Conservation (phyloP, 495 filamentous ascomycete genomes). For the Penicillium daleae region DNA sequence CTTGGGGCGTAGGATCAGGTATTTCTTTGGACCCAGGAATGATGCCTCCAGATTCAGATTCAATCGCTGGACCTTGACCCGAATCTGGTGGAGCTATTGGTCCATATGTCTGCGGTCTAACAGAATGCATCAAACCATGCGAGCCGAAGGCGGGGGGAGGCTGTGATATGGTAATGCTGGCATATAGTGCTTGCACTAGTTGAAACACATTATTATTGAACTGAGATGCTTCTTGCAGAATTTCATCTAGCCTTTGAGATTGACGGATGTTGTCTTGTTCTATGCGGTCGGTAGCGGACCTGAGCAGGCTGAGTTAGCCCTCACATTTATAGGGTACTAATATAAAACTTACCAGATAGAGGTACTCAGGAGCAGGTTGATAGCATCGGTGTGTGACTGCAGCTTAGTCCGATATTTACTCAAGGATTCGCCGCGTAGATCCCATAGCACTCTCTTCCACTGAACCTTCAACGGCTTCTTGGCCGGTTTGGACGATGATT, state of each 20-base stretch:
- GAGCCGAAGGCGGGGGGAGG: not conserved
- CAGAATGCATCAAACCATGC: not conserved
- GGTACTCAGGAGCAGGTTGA: not conserved
- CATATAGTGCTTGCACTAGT: not conserved
- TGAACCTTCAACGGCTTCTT: not conserved
- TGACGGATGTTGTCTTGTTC: not conserved
- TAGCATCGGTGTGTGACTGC: slow-evolving; percentile 5
- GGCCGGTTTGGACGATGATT: not conserved
- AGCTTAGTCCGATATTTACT: slow-evolving; percentile 15
- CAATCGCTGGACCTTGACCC: not conserved
- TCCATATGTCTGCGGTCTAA: not conserved
- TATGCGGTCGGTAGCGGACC: not conserved
- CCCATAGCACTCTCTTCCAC: slow-evolving; percentile 13
- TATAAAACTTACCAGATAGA: not conserved
- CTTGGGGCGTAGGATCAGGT: not conserved
- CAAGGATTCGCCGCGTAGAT: slow-evolving; percentile 8
- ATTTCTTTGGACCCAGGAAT: not conserved
- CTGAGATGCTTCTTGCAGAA: not conserved
- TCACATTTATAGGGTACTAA: not conserved
- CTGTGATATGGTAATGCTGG: not conserved
- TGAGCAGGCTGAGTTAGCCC: not conserved
- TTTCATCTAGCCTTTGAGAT: not conserved
- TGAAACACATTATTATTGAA: not conserved
- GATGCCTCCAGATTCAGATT: too few relatives aligned
- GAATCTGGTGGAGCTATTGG: not conserved